Base-by-base conservation (phyloP, 768 basidiomycete genomes). In the Goffeauzyma gilvescens region DNA sequence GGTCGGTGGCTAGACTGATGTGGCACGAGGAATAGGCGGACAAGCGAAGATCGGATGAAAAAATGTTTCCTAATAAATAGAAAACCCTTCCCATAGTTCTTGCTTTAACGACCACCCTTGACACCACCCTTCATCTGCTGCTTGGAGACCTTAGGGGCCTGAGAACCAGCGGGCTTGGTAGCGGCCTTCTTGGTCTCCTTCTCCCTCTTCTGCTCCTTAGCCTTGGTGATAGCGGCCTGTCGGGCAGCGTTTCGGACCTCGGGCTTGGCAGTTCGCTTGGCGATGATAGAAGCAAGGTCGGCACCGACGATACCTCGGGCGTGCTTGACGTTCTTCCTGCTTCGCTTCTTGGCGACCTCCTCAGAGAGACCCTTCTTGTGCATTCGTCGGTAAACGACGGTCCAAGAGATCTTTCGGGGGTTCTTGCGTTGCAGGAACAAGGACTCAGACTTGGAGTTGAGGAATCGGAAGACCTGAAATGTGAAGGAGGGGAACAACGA, bases 351-450 rank as follows among this genome's bases (percentile, higher is more conserved):
- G 59, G 87, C 86, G 41, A 89, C 81, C 69, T 96, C 90, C 70
- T 96, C 90, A 38, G 87, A 87, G 66, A 96, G 76, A 66, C 93
- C 93, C 78, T 98, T 98, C 78, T 90, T 93, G 77, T 96, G 93
- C 79, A 93, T 84, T 57, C 87, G 47, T 44, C 61, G 49, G 62
- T 60, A 63, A 17, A 61, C 62, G 46, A 60, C 58, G 40, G 90
- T 96, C 90, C 90, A 96, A 51, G 90, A 80, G 69, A 96, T 87
- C 76, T 96, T 96, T 65, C 93, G 84, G 40, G 93, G 93, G 74
- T 98, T 96, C 73, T 98, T 98, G 71, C 90, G 83, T 68, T 98
- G 93, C 46, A 82, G 71, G 78, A 96, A 96, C 53, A 98, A 80
- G 48, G 90, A 95, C 49, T 87, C 74, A 62, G 77, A 82, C 76